Base-by-base conservation (phyloP, 1,284 basidiomycete genomes). In the Moesziomyces sp. region DNA sequence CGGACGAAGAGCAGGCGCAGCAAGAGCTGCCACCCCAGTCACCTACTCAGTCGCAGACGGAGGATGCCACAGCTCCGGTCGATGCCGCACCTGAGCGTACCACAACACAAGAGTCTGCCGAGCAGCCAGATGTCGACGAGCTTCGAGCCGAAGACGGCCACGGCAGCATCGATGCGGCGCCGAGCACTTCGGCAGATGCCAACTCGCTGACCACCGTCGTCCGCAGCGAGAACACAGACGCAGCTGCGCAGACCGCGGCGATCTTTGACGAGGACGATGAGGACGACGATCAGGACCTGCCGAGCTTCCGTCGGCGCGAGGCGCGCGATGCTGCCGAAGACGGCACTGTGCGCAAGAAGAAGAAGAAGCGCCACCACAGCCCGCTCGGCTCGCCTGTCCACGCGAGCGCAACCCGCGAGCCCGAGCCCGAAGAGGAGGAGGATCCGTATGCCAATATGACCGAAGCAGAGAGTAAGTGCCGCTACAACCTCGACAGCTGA, bases 211-310 rank as follows among this genome's bases (percentile, higher is more conserved):
- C 66, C 9, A 28, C 59, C 3, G 66, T 69, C 1, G 66, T 69
- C 1, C 51, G 66, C 5, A 49, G 49, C 38, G 60, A 70, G 18
- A 49, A 70, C 8, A 64, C 67, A 5, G 67, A 51, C 11, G 68
- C 68, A 11, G 67, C 58, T 18, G 61, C 61, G 19, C 52, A 61
- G 40, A 66, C 68, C 11, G 62, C 61, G 24, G 60, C 65, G 3
- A 70, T 75, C 55, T 75, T 75, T 51, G 73, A 70, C 52, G 64
- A 67, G 10, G 68, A 65, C 26, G 65, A 74, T 5, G 70, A 33
- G 21, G 46, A 51, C 14, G 61, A 48, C 18, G 57, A 43, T 6
- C 51, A 14, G 14, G 65, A 51, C 2, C 49, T 75, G 18, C 73
- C 73, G 10, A 72, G 60, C 48, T 75, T 71, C 61, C 56, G 66